A percentile compares a stretch with the other conserved stretches of the same genome.
These are phyloP conservation scores for Starmerella powellii DNA, from an alignment of 805 yeast species.

Conservation along the genomic window DNA sequence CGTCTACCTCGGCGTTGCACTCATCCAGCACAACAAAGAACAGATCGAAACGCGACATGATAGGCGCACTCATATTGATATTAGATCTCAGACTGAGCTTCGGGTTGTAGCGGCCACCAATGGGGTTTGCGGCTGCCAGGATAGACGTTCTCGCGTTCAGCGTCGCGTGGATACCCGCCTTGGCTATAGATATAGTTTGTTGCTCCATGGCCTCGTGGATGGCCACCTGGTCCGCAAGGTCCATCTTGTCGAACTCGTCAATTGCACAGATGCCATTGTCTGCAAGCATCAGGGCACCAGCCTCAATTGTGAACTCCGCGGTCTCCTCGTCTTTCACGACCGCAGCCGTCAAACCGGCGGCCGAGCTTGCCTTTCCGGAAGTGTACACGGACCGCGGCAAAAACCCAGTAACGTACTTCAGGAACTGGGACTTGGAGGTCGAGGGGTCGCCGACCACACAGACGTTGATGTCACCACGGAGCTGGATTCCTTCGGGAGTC, in stretches of 20 bases:
- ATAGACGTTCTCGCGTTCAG: slow-evolving; percentile 93
- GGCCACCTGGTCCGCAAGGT: slow-evolving; percentile 86
- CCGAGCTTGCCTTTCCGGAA: slow-evolving; percentile 96
- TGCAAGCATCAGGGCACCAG: slow-evolving; percentile 96
- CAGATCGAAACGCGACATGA: slow-evolving; percentile 94
- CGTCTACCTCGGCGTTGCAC: slow-evolving; percentile 80
- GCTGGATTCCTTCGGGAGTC: slow-evolving; percentile 84
- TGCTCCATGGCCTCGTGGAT: slow-evolving; percentile 99
- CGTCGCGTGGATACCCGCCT: slow-evolving; percentile 98
- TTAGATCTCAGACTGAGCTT: slow-evolving; percentile 74
- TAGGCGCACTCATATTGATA: slow-evolving; percentile 92
- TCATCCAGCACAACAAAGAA: slow-evolving; percentile 92
- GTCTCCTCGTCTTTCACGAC: slow-evolving; percentile 95
- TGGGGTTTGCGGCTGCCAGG: slow-evolving; percentile 96
- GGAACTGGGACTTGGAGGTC: slow-evolving; percentile 89
- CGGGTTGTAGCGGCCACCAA: slow-evolving; percentile 91
- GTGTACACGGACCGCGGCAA: slow-evolving; percentile 93
- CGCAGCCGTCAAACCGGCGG: slow-evolving; percentile 97
- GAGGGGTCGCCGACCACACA: slow-evolving; percentile 98
- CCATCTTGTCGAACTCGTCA: slow-evolving; percentile 98
- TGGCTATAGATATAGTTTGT: slow-evolving; percentile 95
- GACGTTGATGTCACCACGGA: slow-evolving; percentile 92
- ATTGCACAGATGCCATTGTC: slow-evolving; percentile 98
- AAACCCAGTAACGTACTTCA: slow-evolving; percentile 83
- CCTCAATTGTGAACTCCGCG: slow-evolving; percentile 94